Conservation (phyloP, 2,329 filamentous ascomycete genomes). For the Sarocladiaceae sp. region DNA sequence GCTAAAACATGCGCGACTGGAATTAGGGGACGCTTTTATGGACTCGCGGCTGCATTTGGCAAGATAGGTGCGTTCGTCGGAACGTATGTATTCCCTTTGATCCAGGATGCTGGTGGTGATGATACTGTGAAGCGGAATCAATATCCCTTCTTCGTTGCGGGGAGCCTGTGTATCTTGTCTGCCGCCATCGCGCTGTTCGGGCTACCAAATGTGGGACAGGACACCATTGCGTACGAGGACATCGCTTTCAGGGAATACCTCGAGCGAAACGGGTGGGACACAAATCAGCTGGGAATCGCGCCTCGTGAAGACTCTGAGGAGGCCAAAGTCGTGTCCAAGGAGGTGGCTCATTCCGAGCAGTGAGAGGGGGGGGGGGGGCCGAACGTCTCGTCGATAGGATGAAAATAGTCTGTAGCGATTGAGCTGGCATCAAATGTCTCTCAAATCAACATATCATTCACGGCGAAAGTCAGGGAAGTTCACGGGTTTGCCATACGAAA, state of each 20-base stretch:
- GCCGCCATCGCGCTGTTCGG: conserved; percentile 53
- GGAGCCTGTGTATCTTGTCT: conserved; percentile 67
- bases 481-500: too few species aligned
- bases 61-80: conserved; percentile 83
- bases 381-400: too few species aligned
- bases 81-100: conserved; percentile 73
- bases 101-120: conserved; percentile 53
- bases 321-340: background rate
- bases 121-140: conserved; percentile 58
- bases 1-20: conserved; percentile 84
- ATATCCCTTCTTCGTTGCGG: conserved; percentile 86
- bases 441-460: too few species aligned
- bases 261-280: conserved; percentile 69
- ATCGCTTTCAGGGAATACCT: conserved; percentile 68
- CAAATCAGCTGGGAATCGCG: conserved; percentile 43
- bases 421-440: too few species aligned
- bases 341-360: background rate
- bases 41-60: conserved; percentile 64
- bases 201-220: conserved; percentile 73
- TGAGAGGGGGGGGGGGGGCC: too few species aligned
- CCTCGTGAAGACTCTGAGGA: background rate
- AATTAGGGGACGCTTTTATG: conserved; percentile 70
- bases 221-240: conserved; percentile 79
- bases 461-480: too few species aligned
- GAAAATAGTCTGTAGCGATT: too few species aligned